These are phyloP conservation scores for Parathielavia hyrcaniae DNA, from an alignment of 495 filamentous ascomycete genomes.

Conservation along the genomic window DNA sequence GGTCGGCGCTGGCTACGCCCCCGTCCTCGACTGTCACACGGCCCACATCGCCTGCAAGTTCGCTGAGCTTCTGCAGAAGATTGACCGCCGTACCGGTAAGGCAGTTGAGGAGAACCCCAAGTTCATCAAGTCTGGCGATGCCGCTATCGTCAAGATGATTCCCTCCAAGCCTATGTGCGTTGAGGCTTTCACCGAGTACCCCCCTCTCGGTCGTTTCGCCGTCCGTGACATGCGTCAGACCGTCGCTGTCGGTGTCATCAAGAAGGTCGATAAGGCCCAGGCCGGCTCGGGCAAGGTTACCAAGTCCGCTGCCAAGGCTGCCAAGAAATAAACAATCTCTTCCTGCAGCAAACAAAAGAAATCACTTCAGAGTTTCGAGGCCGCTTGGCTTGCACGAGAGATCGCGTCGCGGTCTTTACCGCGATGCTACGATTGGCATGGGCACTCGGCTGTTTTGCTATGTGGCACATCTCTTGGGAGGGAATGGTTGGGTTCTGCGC, in stretches of 20 bases:
- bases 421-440: constrained; percentile 36
- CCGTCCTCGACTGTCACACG: constrained; percentile 98
- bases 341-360: constrained; percentile 18
- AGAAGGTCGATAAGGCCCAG: constrained; percentile 50
- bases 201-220: constrained; percentile 97
- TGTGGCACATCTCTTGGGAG: constrained; percentile 39
- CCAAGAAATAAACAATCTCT: constrained; percentile 46
- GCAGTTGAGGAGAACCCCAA: constrained; percentile 84
- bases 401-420: constrained; percentile 18
- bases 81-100: constrained; percentile 99
- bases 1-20: constrained; percentile 97
- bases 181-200: constrained; percentile 99
- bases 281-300: constrained; percentile 46
- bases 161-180: constrained; percentile 99
- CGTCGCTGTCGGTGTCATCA: constrained; percentile 96
- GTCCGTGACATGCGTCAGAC: constrained; percentile 91
- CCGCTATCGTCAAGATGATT: constrained; percentile 99
- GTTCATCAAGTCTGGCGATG: constrained; percentile 99
- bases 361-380: constrained; percentile 18
- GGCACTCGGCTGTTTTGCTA: constrained; percentile 41
- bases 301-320: constrained; percentile 73
- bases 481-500: constrained; percentile 37
- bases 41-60: constrained; percentile 99
- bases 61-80: constrained; percentile 97
- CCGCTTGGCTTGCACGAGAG: constrained; percentile 16